A percentile compares a stretch with the other conserved stretches of the same genome.
Conservation (phyloP, 2,329 filamentous ascomycete genomes). For the Scortechinia acanthostroma region DNA sequence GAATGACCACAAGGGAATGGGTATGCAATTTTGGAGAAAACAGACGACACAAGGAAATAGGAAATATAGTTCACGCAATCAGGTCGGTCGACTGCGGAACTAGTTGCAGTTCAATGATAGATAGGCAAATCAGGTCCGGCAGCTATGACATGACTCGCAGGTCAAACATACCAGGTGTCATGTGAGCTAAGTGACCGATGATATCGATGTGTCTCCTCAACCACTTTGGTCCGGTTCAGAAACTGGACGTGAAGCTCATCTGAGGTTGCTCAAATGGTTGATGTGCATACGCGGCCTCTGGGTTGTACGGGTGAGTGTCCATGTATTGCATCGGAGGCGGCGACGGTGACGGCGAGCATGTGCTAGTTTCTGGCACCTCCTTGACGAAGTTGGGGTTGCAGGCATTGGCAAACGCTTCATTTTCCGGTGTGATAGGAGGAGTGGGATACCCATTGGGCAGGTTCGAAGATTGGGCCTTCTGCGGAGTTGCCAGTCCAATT, state of each 20-base stretch:
- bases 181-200: background rate
- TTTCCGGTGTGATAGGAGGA: slow-evolving; percentile 76
- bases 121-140: background rate
- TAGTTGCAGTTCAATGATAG: background rate
- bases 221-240: background rate
- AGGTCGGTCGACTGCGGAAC: background rate
- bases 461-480: slow-evolving; percentile 61
- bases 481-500: slow-evolving; percentile 69
- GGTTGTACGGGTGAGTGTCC: background rate
- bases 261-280: background rate
- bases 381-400: background rate
- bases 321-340: slow-evolving; percentile 1
- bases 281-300: background rate
- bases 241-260: background rate
- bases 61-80: background rate
- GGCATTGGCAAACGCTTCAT: background rate
- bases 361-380: background rate
- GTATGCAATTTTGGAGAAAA: slow-evolving; percentile 1
- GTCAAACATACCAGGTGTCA: background rate
- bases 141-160: background rate
- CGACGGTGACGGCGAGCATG: background rate
- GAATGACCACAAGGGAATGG: background rate
- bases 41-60: background rate
- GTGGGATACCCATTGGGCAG: slow-evolving; percentile 71
- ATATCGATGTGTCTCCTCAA: background rate